Evolutionary conservation across 1,139 yeast species (phyloP), one percentile per base, ranked within the genome.

Genomic region (Yamadazyma oceani): DNA sequence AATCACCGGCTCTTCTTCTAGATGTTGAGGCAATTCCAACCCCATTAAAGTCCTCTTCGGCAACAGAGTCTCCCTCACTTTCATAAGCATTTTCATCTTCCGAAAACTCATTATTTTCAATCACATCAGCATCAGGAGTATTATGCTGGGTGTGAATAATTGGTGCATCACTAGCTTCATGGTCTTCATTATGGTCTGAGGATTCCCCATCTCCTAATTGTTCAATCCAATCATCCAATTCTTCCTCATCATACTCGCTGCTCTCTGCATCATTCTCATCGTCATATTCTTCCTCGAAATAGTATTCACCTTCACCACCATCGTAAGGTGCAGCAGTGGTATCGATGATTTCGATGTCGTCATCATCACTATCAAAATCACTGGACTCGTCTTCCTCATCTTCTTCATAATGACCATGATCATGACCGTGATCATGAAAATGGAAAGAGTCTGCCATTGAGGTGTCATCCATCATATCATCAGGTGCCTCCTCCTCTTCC

Each of bases 161-260:
- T 19, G 32, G 24, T 6, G 24, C 14, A 16, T 17, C 17, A 12
- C 26, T 35, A 8, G 16, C 28, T 14, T 12, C 46, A 3, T 28
- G 43, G 10, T 41, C 53, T 17, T 38, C 41, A 4, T 50, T 53
- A 26, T 46, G 47, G 7, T 39, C 38, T 3, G 45, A 40, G 10
- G 43, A 44, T 8, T 54, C 57, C 24, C 50, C 60, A 36, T 57
- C 64, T 45, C 52, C 67, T 44, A 71, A 66, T 26, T 64, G 73
- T 39, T 67, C 73, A 36, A 71, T 60, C 75, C 75, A 69, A 2
- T 67, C 70, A 43, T 69, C 75, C 13, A 69, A 54, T 34, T 66
- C 75, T 32, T 58, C 71, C 39, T 67, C 70, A 32, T 66, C 71
- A 39, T 68, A 64, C 27, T 59, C 69, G 42, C 66, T 62, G 23